These are phyloP conservation scores for Heracleum sosnowskyi DNA, from an alignment of 129 eudicot species.

Conservation along the genomic window DNA sequence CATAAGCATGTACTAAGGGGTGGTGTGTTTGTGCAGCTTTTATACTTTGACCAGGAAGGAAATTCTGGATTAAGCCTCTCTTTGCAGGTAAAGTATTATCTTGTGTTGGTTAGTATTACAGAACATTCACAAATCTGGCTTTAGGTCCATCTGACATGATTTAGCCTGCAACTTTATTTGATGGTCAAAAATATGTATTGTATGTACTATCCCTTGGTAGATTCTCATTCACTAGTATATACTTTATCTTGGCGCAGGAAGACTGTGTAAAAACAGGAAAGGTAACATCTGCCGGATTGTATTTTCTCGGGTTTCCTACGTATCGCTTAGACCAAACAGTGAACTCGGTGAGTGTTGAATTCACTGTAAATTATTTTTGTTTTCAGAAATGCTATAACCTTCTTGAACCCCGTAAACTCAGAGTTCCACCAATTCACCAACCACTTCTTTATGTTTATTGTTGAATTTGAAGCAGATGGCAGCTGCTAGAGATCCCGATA, in stretches of 20 bases:
- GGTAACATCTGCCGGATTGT: slow-evolving; percentile 95
- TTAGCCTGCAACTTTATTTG: not conserved
- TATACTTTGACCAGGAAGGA: slow-evolving; percentile 87
- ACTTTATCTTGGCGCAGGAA: slow-evolving; percentile 39
- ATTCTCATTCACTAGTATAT: not conserved
- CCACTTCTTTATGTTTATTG: slow-evolving; percentile 13
- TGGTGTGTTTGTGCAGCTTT: slow-evolving; percentile 52
- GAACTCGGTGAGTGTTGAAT: slow-evolving; percentile 51
- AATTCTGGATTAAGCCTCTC: slow-evolving; percentile 81
- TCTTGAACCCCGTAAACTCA: not conserved
- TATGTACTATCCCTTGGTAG: not conserved
- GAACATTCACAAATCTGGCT: not conserved
- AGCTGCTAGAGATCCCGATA: slow-evolving; percentile 76
- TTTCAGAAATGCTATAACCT: not conserved
- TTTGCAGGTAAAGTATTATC: slow-evolving; percentile 50
- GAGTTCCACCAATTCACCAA: not conserved
- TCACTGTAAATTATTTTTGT: not conserved
- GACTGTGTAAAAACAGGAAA: slow-evolving; percentile 84
- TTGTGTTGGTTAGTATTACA: not conserved
- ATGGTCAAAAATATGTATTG: not conserved
- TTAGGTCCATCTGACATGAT: not conserved
- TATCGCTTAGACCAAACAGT: slow-evolving; percentile 70
- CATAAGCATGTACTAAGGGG: slow-evolving; percentile 9
- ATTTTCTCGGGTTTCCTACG: slow-evolving; percentile 90
- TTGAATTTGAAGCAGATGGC: slow-evolving; percentile 42